Percentiles rank a stretch among this genome's conserved stretches.
phyloP scores from a whole-genome alignment of 352 stramenopile genomes.

The Globisporangium radiosum region DNA sequence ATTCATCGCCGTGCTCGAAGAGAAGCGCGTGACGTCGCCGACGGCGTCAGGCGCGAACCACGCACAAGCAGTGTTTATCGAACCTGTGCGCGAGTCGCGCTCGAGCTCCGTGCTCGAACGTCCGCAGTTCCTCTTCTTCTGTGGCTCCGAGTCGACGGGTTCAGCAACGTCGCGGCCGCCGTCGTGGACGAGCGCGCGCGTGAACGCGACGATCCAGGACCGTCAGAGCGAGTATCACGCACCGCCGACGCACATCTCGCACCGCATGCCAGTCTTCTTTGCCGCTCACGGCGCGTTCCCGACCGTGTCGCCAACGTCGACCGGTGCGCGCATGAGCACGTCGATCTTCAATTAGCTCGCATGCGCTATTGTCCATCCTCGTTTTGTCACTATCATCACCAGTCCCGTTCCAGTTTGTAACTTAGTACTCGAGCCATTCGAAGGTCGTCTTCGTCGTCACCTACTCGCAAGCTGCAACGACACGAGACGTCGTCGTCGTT shows the following conservation, averaged over 20 bases:
- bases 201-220: conserved; percentile 9
- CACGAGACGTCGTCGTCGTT: too few species aligned
- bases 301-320: conserved; percentile 18
- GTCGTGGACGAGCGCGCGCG: conserved; percentile 5
- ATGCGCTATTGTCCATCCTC: neutral
- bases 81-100: conserved; percentile 9
- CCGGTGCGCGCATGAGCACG: conserved; percentile 11
- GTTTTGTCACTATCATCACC: too few species aligned
- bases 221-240: conserved; percentile 7
- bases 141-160: conserved; percentile 37
- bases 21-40: neutral
- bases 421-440: neutral
- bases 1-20: conserved; percentile 11
- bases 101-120: conserved; percentile 39
- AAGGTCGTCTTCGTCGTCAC: too few species aligned
- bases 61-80: neutral
- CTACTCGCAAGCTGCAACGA: too few species aligned
- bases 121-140: conserved; percentile 76
- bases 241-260: conserved; percentile 38
- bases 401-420: neutral
- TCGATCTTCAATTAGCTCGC: conserved; percentile 16
- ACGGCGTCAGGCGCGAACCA: neutral
- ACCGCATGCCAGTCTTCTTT: conserved; percentile 75
- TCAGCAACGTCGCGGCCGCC: conserved; percentile 7
- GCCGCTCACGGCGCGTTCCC: conserved; percentile 12